Evolutionary conservation across 306 rosid species (phyloP).

Genomic region (Senna tora): DNA sequence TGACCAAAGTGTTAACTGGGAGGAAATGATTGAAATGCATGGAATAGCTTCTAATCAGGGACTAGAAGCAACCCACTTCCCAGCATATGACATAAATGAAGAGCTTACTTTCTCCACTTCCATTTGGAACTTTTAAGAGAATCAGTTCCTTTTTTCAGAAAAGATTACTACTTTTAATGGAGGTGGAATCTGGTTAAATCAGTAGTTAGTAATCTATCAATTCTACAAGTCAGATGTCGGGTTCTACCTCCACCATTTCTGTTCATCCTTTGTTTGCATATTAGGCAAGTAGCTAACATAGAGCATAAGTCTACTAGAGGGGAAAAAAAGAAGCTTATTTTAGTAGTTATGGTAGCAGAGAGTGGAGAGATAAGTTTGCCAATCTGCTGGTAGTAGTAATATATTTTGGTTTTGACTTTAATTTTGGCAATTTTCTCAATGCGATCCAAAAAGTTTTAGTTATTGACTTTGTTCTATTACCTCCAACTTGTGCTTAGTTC

Average conservation of each 20-base stretch:
- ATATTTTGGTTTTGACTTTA: slow-evolving; percentile 20
- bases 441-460: background rate
- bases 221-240: slow-evolving; percentile 39
- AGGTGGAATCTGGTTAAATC: slow-evolving; percentile 27
- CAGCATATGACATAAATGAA: slow-evolving; percentile 55
- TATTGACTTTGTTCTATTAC: slow-evolving; percentile 7
- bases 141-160: slow-evolving; percentile 28
- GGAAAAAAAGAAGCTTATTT: slow-evolving; percentile 16
- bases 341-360: slow-evolving; percentile 23
- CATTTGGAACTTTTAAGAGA: slow-evolving; percentile 70
- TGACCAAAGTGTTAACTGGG: slow-evolving; percentile 74
- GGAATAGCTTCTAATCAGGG: slow-evolving; percentile 53
- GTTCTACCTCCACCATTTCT: slow-evolving; percentile 35
- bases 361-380: slow-evolving; percentile 19
- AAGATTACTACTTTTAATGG: slow-evolving; percentile 23
- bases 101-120: slow-evolving; percentile 66
- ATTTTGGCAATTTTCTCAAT: slow-evolving; percentile 10
- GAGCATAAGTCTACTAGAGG: slow-evolving; percentile 9
- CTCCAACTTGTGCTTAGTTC: slow-evolving; percentile 4
- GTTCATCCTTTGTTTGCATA: slow-evolving; percentile 30
- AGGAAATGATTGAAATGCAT: slow-evolving; percentile 70
- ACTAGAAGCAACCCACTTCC: slow-evolving; percentile 48
- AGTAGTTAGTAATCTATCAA: slow-evolving; percentile 22
- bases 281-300: slow-evolving; percentile 40
- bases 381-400: slow-evolving; percentile 5